These are phyloP conservation scores for Talaromyces marneffei DNA, from an alignment of 2,329 filamentous ascomycete genomes.

Conservation along the genomic window DNA sequence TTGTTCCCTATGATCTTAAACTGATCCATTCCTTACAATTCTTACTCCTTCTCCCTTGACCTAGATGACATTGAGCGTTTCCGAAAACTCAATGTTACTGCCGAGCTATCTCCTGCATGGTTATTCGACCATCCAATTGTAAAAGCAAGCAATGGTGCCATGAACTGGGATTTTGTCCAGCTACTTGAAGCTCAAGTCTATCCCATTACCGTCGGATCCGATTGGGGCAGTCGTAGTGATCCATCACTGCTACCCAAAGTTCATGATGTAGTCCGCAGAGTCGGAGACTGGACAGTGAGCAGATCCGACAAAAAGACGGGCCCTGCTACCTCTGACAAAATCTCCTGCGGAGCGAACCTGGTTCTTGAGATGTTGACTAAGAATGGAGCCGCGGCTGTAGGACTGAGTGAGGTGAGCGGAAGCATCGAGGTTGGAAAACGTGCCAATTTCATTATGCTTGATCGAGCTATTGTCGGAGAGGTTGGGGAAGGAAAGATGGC, in stretches of 20 bases:
- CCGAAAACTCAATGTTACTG: not conserved
- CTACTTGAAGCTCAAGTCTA: not conserved
- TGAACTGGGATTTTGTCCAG: constrained; percentile 5
- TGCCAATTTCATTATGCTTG: constrained; percentile 1
- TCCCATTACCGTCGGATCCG: not conserved
- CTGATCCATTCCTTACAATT: too few relatives aligned
- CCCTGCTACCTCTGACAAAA: not conserved
- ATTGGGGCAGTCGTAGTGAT: not conserved
- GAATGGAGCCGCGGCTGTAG: not conserved
- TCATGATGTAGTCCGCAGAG: not conserved
- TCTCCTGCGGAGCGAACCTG: not conserved
- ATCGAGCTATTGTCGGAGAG: not conserved
- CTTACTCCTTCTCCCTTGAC: too few relatives aligned
- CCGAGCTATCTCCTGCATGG: not conserved
- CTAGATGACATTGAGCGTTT: too few relatives aligned
- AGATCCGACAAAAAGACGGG: too few relatives aligned
- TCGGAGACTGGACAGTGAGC: not conserved
- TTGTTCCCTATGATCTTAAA: not conserved
- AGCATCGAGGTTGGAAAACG: not conserved
- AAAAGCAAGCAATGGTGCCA: not conserved
- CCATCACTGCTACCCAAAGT: not conserved
- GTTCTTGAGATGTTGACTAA: constrained; percentile 5
- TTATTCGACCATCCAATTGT: not conserved
- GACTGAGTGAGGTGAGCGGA: not conserved
- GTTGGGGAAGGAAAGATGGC: not conserved